phyloP scores from a whole-genome alignment of 768 basidiomycete species.

The Tephrocybe rancida region DNA sequence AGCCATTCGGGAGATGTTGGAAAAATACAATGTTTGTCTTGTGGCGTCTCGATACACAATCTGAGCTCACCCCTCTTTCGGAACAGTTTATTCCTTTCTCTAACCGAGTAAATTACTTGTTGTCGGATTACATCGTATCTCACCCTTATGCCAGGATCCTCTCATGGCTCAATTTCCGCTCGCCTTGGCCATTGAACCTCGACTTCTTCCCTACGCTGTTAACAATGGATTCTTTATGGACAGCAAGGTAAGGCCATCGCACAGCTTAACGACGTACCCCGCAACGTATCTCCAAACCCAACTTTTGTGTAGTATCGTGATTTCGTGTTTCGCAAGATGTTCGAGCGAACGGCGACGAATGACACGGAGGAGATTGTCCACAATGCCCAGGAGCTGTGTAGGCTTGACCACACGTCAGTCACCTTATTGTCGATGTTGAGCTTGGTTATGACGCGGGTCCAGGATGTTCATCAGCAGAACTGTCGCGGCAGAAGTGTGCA shows the following conservation, averaged over 20 bases:
- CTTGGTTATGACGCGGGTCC: conserved; percentile 10
- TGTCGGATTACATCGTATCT: conserved; percentile 12
- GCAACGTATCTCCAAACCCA: too few species aligned
- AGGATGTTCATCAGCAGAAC: conserved; percentile 86
- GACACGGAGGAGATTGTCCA: conserved; percentile 66
- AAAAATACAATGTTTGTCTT: conserved; percentile 64
- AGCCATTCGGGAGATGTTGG: conserved; percentile 62
- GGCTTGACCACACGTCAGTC: conserved; percentile 66
- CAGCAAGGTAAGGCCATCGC: conserved; percentile 53
- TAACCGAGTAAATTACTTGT: conserved; percentile 50
- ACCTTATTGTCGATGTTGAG: conserved; percentile 2
- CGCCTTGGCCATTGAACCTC: conserved; percentile 75
- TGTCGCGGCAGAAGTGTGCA: conserved; percentile 81
- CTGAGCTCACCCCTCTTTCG: conserved; percentile 16
- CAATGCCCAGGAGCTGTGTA: conserved; percentile 73
- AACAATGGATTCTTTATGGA: conserved; percentile 81
- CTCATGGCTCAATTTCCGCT: conserved; percentile 79
- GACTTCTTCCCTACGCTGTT: conserved; percentile 69
- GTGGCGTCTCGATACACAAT: conserved; percentile 15
- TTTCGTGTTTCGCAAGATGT: conserved; percentile 88
- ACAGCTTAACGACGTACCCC: not conserved
- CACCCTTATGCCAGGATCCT: conserved; percentile 55
- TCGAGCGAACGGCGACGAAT: conserved; percentile 59
- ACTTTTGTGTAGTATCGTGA: conserved; percentile 62
- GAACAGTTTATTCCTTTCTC: conserved; percentile 78